These are phyloP conservation scores for Olyra latifolia DNA, from an alignment of 176 grass and related monocot genomes.

Conservation along the genomic window DNA sequence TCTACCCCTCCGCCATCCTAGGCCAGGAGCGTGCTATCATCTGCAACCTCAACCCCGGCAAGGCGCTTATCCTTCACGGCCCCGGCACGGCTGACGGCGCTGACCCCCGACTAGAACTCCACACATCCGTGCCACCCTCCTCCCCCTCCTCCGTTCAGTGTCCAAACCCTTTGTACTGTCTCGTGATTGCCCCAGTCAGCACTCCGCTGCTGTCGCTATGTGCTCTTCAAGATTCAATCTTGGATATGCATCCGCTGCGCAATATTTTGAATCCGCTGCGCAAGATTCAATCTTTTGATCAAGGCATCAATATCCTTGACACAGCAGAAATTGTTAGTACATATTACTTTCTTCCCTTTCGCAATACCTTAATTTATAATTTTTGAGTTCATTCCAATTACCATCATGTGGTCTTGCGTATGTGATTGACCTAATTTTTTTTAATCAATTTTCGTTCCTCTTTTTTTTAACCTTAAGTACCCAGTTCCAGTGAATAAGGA, in stretches of 20 bases:
- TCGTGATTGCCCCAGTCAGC: neutral
- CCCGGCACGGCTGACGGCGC: too few relatives aligned
- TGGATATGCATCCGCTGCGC: neutral
- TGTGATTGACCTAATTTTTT: neutral
- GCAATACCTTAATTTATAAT: neutral
- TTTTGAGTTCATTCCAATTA: neutral
- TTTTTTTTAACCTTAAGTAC: slow-evolving; percentile 70
- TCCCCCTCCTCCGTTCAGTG: too few relatives aligned
- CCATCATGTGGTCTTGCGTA: neutral
- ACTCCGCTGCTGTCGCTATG: neutral
- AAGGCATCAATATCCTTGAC: slow-evolving; percentile 48
- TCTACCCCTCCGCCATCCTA: slow-evolving; percentile 76
- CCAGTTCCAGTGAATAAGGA: slow-evolving; percentile 66
- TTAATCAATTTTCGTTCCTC: neutral
- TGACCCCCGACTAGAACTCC: too few relatives aligned
- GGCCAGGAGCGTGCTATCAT: slow-evolving; percentile 70
- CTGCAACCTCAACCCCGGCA: slow-evolving; percentile 49
- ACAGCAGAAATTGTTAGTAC: slow-evolving; percentile 39
- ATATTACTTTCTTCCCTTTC: neutral
- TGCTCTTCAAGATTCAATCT: neutral
- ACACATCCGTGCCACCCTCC: too few relatives aligned
- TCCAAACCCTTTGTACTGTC: too few relatives aligned
- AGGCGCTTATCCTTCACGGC: too few relatives aligned
- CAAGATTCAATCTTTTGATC: slow-evolving; percentile 48
- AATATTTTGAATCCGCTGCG: too few relatives aligned